Percentiles rank a stretch among this genome's conserved stretches.
These are phyloP conservation scores for Allomyces macrogynus DNA, from an alignment of 192 early-diverging fungal species.

Conservation along the genomic window DNA sequence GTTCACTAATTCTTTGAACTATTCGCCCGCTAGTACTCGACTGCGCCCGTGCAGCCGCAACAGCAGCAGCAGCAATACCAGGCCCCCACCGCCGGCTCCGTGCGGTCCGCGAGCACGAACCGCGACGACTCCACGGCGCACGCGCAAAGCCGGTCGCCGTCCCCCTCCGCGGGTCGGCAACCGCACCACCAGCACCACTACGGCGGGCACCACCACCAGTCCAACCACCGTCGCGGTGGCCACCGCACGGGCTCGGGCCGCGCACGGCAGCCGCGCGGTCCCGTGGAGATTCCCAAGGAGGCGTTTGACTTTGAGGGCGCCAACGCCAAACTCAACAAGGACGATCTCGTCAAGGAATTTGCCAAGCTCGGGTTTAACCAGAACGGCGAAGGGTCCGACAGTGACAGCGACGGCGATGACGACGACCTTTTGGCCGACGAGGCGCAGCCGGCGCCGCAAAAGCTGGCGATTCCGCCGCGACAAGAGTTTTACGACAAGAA, in stretches of 20 bases:
- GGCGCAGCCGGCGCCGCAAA: conserved; percentile 19
- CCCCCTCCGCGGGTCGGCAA: conserved; percentile 10
- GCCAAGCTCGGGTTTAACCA: conserved; percentile 24
- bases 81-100: not conserved
- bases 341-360: conserved; percentile 58
- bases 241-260: conserved; percentile 16
- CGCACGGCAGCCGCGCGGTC: conserved; percentile 16
- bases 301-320: conserved; percentile 92
- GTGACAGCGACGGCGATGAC: conserved; percentile 9
- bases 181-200: conserved; percentile 14
- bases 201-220: conserved; percentile 7
- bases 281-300: conserved; percentile 43
- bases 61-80: conserved; percentile 12
- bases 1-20: no score
- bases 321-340: conserved; percentile 89
- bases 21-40: conserved; percentile 6
- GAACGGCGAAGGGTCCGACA: conserved; percentile 5
- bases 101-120: conserved; percentile 1
- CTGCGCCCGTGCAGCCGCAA: conserved; percentile 13
- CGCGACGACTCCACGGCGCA: no score
- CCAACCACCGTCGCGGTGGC: conserved; percentile 14
- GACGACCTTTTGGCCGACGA: conserved; percentile 20
- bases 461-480: conserved; percentile 24
- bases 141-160: no score
- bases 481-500: conserved; percentile 54